Evolutionary conservation across 2,329 filamentous ascomycete genomes (phyloP), one percentile per base, ranked within the genome.

Genomic region (Aspergillus versicolor): DNA sequence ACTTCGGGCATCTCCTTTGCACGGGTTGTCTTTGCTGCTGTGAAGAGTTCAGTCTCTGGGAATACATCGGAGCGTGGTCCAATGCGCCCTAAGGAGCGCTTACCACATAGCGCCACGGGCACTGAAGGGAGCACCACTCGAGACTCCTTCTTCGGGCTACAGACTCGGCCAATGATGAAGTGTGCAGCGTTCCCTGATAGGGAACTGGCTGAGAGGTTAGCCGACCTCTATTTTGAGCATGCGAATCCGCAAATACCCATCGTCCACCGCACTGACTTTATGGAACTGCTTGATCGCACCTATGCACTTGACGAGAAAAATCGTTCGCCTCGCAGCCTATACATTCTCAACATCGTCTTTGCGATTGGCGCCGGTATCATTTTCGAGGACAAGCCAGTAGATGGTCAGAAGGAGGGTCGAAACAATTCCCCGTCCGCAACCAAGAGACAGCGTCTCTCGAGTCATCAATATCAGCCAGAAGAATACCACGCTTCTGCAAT

Each of bases 401-500:
- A 65, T 21, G 66, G 67, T 7, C 67, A 64, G 57, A 49, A 47
- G 37, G 59, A 65, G 17, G 60, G 54, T 37, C 65, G 61, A 56
- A 67, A 63, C 21, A 60, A 60, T 47, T 66, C 70, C 12, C 61
- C 66, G 9, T 63, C 66, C 11, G 66, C 67, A 19, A 72, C 73
- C 32, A 82, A 81, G 60, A 75, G 77, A 57, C 83, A 61, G 79
- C 88, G 73, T 77, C 78, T 67, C 66, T 84, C 73, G 73, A 84
- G 70, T 73, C 83, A 79, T 77, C 86, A 88, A 70, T 81, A 83
- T 62, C 91, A 95, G 71, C 92, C 93, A 1, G 94, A 97, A 71
- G 92, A 96, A 73, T 97, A 97, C 71, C 93, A 97, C 73, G 92
- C 94, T 2, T 94, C 92, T 54, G 93, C 93, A 15, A 95, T 97